phyloP scores from a whole-genome alignment of 768 basidiomycete genomes.

The Daedaleopsis sinensis region DNA sequence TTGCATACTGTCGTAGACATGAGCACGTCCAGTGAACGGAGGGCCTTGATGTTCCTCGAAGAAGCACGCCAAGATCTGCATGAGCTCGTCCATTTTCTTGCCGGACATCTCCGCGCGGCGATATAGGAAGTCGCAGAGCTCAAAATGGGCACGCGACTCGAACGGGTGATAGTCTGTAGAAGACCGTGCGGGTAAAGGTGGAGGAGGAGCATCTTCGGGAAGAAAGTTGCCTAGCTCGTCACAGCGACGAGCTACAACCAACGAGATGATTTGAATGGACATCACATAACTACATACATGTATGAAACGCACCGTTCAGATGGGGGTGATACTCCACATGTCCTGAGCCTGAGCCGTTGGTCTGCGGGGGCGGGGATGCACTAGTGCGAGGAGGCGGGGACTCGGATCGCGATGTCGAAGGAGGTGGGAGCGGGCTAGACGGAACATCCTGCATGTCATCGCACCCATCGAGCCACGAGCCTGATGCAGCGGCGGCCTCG shows the following conservation, averaged over 20 bases:
- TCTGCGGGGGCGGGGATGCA: no score
- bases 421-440: no score
- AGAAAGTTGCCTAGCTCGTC: constrained; percentile 4
- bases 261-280: no score
- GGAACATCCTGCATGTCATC: no score
- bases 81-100: constrained; percentile 20
- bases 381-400: no score
- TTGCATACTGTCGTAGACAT: background rate
- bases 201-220: constrained; percentile 4
- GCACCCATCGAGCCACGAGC: no score
- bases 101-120: constrained; percentile 5
- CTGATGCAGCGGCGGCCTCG: no score
- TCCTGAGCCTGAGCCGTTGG: no score
- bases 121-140: constrained; percentile 17
- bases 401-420: no score
- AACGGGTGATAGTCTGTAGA: constrained; percentile 19
- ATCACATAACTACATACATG: no score
- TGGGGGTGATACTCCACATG: no score
- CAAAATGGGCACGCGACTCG: constrained; percentile 14
- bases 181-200: background rate
- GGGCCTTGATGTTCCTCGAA: background rate
- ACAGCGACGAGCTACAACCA: background rate
- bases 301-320: no score
- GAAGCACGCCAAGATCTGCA: background rate
- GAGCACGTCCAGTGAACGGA: background rate